These are phyloP conservation scores for Gastrolobium villosum DNA, from an alignment of 306 rosid genomes.

Conservation along the genomic window DNA sequence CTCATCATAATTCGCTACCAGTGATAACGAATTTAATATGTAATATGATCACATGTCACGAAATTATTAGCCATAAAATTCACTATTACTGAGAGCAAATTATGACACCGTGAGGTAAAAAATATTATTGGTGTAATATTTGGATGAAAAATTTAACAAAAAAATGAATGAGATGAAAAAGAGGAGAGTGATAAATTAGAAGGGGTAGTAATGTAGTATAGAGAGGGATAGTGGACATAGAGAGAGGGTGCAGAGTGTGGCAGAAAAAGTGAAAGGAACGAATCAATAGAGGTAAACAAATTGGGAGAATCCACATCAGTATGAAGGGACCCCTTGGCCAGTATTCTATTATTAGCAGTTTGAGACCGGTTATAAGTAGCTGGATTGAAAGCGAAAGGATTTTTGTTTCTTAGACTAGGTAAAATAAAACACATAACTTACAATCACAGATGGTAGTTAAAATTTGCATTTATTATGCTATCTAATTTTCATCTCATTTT, in stretches of 20 bases:
- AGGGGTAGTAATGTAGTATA: neutral
- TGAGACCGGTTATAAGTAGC: slow-evolving; percentile 26
- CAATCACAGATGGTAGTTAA: slow-evolving; percentile 4
- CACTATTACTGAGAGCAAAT: no score
- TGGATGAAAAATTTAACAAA: no score
- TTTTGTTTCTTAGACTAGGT: slow-evolving; percentile 13
- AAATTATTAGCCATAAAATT: no score
- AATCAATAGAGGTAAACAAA: slow-evolving; percentile 55
- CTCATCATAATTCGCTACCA: no score
- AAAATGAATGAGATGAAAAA: no score
- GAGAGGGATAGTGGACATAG: slow-evolving; percentile 41
- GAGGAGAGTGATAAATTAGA: slow-evolving; percentile 40
- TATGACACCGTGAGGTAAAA: no score
- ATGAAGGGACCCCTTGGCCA: slow-evolving; percentile 15
- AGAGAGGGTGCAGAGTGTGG: slow-evolving; percentile 44
- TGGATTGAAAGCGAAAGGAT: slow-evolving; percentile 45
- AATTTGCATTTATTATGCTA: slow-evolving; percentile 47
- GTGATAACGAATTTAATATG: no score
- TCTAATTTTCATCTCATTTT: slow-evolving; percentile 9
- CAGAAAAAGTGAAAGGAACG: slow-evolving; percentile 72
- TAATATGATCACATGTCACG: no score
- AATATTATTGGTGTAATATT: no score
- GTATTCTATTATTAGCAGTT: slow-evolving; percentile 24
- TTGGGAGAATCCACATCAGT: slow-evolving; percentile 58
- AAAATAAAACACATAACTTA: neutral